Base-by-base conservation (phyloP, 345 rosid genomes). In the Aquilaria malaccensis region DNA sequence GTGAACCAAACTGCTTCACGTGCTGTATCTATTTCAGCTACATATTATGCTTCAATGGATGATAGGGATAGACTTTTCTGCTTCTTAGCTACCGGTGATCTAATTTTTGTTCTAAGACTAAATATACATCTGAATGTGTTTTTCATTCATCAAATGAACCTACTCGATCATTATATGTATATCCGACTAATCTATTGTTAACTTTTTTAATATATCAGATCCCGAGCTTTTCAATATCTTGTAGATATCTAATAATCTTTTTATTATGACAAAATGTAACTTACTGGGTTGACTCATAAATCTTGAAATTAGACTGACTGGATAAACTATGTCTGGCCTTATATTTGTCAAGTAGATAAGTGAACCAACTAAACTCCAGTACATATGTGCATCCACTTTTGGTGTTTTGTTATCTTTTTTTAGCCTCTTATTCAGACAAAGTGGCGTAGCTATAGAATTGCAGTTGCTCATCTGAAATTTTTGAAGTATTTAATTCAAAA, bases 1-100 rank as follows among this genome's bases (percentile, higher is more conserved):
- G 30, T 14, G 6, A 61, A 30, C 70, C 64, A 69, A 32, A 74
- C 50, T 11, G 64, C 68, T 33, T 74, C 50, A 61, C 11, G 9
- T 0, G 48, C 52, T 11, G 52, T 33, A 9, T 10, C 9, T 52
- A 33, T 1, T 7, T 64, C 13, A 66, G 53, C 0, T 10, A 14
- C 22, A 22, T 22, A 22, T 22, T 22, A 22, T 22, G 22, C 22
- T 22, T 22, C 22, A 22, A 22, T 22, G 0, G 33, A 49, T 1
- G 48, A 56, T 7, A 33, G 52, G 6, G 51, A 50, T 6, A 65
- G 33, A 2, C 11, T 43, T 2, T 14, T 15, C 10, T 57, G 45
- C 22, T 22, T 22, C 50, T 56, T 72, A 6, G 64, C 66, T 2
- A 13, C 30, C 47, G 71, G 66, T 1, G 57, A 29, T 1, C 57